phyloP scores from a whole-genome alignment of 2,329 filamentous ascomycete species.

The Diaporthe humulicola region DNA sequence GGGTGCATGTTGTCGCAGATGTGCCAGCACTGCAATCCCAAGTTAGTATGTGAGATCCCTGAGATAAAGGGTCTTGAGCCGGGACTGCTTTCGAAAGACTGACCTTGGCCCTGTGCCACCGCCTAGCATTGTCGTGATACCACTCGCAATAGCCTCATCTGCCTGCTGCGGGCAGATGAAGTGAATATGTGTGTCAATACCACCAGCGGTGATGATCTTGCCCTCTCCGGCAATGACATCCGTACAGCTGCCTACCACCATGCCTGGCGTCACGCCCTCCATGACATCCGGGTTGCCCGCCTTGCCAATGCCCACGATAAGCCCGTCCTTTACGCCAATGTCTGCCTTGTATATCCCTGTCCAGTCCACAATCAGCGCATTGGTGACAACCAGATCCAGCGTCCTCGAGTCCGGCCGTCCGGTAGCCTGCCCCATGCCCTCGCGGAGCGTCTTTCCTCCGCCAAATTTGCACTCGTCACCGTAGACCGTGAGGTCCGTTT shows the following conservation, averaged over 20 bases:
- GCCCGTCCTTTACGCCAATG: conserved; percentile 89
- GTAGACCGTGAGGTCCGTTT: conserved; percentile 86
- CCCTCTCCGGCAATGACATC: conserved; percentile 93
- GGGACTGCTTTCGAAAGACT: conserved; percentile 41
- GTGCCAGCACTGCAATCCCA: conserved; percentile 76
- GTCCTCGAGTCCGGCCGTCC: conserved; percentile 79
- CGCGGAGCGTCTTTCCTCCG: conserved; percentile 91
- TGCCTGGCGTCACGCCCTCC: conserved; percentile 82
- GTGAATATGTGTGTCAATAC: conserved; percentile 91
- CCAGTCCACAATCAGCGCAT: conserved; percentile 92
- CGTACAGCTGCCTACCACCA: conserved; percentile 89
- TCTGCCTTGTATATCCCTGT: conserved; percentile 96
- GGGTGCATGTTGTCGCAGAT: conserved; percentile 93
- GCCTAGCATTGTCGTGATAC: conserved; percentile 90
- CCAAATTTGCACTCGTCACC: conserved; percentile 97
- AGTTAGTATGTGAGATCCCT: conserved; percentile 3
- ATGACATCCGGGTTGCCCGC: conserved; percentile 98
- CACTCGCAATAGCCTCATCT: conserved; percentile 84
- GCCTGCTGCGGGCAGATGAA: conserved; percentile 96
- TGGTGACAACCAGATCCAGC: conserved; percentile 88
- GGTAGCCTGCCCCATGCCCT: conserved; percentile 95
- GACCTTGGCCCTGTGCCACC: conserved; percentile 92
- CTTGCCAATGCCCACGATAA: conserved; percentile 92
- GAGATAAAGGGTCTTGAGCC: neutral
- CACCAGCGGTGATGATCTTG: conserved; percentile 91